Percentiles rank a stretch among this genome's conserved stretches.
Evolutionary conservation across 2,329 filamentous ascomycete genomes (phyloP).

Genomic region (Seiridium cupressi): DNA sequence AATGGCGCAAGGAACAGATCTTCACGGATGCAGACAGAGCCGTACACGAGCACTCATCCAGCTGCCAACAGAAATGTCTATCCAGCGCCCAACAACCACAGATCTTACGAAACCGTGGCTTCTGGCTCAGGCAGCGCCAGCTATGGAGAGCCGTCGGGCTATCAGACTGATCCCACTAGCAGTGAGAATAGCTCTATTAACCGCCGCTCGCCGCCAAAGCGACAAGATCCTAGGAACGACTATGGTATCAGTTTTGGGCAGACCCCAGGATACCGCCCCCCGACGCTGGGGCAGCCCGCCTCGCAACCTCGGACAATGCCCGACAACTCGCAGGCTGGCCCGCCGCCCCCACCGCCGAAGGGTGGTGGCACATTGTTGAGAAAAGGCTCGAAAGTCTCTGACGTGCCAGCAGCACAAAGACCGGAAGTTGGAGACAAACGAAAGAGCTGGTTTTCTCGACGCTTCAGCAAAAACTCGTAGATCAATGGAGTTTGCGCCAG

Average conservation of each 20-base stretch:
- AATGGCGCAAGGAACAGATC: conserved; percentile 28
- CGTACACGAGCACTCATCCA: conserved; percentile 37
- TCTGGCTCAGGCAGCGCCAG: conserved; percentile 69
- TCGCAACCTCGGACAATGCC: conserved; percentile 17
- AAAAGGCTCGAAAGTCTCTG: conserved; percentile 23
- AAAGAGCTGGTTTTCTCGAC: conserved; percentile 84
- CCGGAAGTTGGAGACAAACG: conserved; percentile 62
- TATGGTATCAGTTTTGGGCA: conserved; percentile 63
- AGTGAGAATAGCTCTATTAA: conserved; percentile 93
- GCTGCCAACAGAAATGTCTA: conserved; percentile 46
- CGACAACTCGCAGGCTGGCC: conserved; percentile 11
- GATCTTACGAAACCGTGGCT: conserved; percentile 83
- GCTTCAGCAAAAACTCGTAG: conserved; percentile 67
- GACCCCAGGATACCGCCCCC: conserved; percentile 38
- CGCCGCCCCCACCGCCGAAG: conserved; percentile 25
- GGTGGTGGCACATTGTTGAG: conserved; percentile 23
- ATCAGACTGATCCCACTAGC: conserved; percentile 80
- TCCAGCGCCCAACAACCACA: conserved; percentile 63
- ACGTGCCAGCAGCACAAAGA: conserved; percentile 20
- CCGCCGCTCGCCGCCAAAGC: conserved; percentile 58
- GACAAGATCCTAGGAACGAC: conserved; percentile 54
- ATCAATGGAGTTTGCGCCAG: neutral
- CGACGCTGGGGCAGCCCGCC: conserved; percentile 28
- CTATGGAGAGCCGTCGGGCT: conserved; percentile 71
- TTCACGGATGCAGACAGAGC: conserved; percentile 46